Evolutionary conservation across 306 rosid genomes (phyloP), one percentile per base, ranked within the genome.

Genomic region (Cyclanthera cordifolia): DNA sequence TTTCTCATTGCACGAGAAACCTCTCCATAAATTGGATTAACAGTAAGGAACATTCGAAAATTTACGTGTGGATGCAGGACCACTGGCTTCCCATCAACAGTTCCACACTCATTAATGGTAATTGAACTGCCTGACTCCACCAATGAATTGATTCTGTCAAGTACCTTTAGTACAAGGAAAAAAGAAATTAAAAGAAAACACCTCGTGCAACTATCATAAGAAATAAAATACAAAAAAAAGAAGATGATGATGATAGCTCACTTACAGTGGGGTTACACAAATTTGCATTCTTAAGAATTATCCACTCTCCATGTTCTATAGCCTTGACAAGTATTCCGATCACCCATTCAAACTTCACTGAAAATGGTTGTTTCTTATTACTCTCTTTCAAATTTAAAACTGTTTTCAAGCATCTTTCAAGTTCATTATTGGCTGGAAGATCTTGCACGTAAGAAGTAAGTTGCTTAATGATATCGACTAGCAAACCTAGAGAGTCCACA

Each of bases 1-100:
- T 93, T 93, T 72, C 98, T 83, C 98, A 93, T 93, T 71, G 98
- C 96, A 64, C 98, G 81, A 71, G 98, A 93, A 24, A 93, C 95
- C 75, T 89, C 98, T 34, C 98, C 98, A 74, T 76, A 71, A 19
- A 71, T 79, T 15, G 98, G 98, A 80, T 93, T 87, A 23, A 93
- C 86, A 0, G 98, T 93, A 75, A 93, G 93, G 80, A 93, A 89
- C 76, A 93, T 80, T 45, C 96, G 93, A 72, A 93, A 93, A 79
- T 89, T 86, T 69, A 83, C 79, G 80, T 93, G 98, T 10, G 94
- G 96, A 71, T 72, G 85, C 49, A 93, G 58, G 78, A 84, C 84
- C 75, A 89, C 78, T 6, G 96, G 89, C 24, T 81, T 79, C 51
- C 98, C 98, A 75, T 87, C 90, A 78, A 89, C 85, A 68, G 82